Percentiles rank a stretch among this genome's conserved stretches.
phyloP scores from a whole-genome alignment of 192 early-diverging fungal species.

The Mortierella alpina region DNA sequence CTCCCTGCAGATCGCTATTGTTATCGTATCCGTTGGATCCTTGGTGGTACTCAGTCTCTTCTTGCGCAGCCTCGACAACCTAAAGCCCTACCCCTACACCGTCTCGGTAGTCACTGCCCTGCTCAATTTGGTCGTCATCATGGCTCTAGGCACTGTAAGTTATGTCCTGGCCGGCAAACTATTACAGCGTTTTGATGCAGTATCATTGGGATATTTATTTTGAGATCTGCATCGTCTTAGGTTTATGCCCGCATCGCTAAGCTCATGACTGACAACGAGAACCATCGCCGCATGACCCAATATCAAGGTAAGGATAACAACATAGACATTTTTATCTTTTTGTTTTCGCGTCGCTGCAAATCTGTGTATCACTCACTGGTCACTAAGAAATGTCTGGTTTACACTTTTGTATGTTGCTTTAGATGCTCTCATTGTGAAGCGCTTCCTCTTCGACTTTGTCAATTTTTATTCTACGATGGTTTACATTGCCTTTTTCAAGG shows the following conservation, averaged over 20 bases:
- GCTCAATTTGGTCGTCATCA: constrained; percentile 65
- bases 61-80: background rate
- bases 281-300: constrained; percentile 53
- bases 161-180: background rate
- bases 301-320: constrained; percentile 55
- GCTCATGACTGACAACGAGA: constrained; percentile 59
- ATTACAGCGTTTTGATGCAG: background rate
- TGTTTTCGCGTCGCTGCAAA: background rate
- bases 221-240: constrained; percentile 7
- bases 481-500: constrained; percentile 68
- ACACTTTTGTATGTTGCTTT: background rate
- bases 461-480: constrained; percentile 72
- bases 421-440: constrained; percentile 67
- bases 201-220: background rate
- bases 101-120: constrained; percentile 50
- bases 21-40: constrained; percentile 55
- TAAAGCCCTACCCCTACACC: constrained; percentile 29
- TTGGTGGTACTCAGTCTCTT: constrained; percentile 40
- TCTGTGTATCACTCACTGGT: background rate
- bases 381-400: too few species aligned
- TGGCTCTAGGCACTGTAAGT: constrained; percentile 64
- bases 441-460: constrained; percentile 69
- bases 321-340: background rate
- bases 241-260: constrained; percentile 38
- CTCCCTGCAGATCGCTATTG: constrained; percentile 53